Conservation (phyloP, 2,329 filamentous ascomycete genomes). For the Fusarium multiceps region DNA sequence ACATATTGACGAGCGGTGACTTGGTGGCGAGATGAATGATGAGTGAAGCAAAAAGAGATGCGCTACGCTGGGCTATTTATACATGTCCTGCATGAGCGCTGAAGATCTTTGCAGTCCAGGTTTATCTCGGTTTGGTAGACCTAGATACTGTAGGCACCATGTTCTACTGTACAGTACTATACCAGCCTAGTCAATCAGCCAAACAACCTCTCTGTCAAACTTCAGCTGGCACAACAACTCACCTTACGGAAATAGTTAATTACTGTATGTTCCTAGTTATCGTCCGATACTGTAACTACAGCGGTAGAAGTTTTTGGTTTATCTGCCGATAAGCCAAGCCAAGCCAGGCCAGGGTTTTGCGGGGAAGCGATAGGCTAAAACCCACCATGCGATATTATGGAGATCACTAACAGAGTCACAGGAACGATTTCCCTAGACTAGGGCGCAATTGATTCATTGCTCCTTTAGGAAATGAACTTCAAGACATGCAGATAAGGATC, state of each 20-base stretch:
- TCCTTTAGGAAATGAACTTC: conserved; percentile 16
- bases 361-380: conserved; percentile 21
- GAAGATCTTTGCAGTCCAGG: conserved; percentile 15
- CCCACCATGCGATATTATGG: background rate
- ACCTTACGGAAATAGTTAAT: background rate
- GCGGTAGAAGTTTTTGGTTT: conserved; percentile 12
- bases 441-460: conserved; percentile 21
- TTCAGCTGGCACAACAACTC: background rate
- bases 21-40: conserved; percentile 18
- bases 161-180: background rate
- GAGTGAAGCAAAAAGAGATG: background rate
- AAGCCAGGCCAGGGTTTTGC: conserved; percentile 12
- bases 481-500: conserved; percentile 19
- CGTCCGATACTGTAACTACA: background rate
- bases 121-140: background rate
- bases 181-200: background rate
- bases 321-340: conserved; percentile 19
- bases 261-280: background rate
- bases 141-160: background rate
- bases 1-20: conserved; percentile 1
- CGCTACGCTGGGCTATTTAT: conserved; percentile 21
- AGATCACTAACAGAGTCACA: conserved; percentile 1
- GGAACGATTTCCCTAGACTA: background rate
- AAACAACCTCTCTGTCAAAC: background rate
- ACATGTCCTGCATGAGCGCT: conserved; percentile 1